phyloP scores from a whole-genome alignment of 1,284 basidiomycete species.

The Meripilus lineatus region DNA sequence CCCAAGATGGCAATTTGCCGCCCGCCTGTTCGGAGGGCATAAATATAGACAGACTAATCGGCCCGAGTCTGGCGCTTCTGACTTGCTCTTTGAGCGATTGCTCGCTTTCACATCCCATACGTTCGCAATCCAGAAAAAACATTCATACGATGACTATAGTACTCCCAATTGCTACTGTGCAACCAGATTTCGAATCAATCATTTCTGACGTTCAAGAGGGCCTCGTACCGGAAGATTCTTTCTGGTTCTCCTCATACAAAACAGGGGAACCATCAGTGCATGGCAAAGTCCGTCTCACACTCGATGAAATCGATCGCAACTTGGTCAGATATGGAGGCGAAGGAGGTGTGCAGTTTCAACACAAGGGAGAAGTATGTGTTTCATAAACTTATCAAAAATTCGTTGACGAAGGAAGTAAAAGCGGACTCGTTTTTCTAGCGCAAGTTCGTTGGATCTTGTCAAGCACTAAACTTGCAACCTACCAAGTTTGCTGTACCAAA shows the following conservation, averaged over 20 bases:
- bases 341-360: constrained; percentile 36
- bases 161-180: constrained; percentile 56
- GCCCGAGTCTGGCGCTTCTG: too few relatives aligned
- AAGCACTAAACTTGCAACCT: constrained; percentile 35
- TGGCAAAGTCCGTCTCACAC: constrained; percentile 45
- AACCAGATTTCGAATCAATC: constrained; percentile 55
- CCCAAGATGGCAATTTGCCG: too few relatives aligned
- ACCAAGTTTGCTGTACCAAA: constrained; percentile 41
- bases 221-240: constrained; percentile 49
- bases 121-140: too few relatives aligned
- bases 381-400: constrained; percentile 5
- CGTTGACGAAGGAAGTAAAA: constrained; percentile 20
- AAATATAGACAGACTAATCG: too few relatives aligned
- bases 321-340: constrained; percentile 35
- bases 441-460: constrained; percentile 26
- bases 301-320: constrained; percentile 51
- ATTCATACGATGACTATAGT: too few relatives aligned
- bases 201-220: constrained; percentile 56
- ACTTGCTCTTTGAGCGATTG: too few relatives aligned
- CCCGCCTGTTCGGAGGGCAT: too few relatives aligned
- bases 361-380: constrained; percentile 25
- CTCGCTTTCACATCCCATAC: too few relatives aligned
- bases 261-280: constrained; percentile 50
- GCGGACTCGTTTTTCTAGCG: constrained; percentile 13
- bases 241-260: constrained; percentile 74